Conservation (phyloP, 202 grass and related monocot species). For the Carex sylvatica region DNA sequence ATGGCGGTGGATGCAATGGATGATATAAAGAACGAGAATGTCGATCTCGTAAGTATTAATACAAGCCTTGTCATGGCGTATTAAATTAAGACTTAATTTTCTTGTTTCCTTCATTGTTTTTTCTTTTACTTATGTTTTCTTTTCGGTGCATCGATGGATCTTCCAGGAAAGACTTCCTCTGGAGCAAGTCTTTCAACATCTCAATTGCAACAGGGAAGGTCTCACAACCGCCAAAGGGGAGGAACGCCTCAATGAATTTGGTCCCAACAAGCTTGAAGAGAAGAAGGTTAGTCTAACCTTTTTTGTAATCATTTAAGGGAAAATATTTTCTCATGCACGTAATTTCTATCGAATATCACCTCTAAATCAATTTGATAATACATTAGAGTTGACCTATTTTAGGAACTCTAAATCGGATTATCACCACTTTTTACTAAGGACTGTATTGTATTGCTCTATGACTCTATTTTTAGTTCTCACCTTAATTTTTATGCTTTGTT, state of each 20-base stretch:
- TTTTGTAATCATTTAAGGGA: neutral
- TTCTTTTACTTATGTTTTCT: neutral
- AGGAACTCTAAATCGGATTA: neutral
- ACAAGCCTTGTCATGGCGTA: neutral
- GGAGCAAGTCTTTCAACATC: slow-evolving; percentile 59
- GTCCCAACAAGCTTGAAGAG: slow-evolving; percentile 85
- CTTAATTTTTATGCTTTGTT: neutral
- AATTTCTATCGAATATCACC: neutral
- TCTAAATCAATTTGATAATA: neutral
- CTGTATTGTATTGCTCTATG: too few species aligned
- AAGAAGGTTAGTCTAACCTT: slow-evolving; percentile 32
- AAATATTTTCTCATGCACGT: too few species aligned
- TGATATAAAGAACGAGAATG: slow-evolving; percentile 72
- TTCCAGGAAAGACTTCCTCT: slow-evolving; percentile 68
- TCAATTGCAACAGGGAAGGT: slow-evolving; percentile 75
- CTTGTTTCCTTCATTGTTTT: neutral
- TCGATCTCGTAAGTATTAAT: slow-evolving; percentile 55
- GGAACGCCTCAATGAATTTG: slow-evolving; percentile 63
- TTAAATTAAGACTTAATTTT: neutral
- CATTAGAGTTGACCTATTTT: neutral
- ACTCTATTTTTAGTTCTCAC: too few species aligned
- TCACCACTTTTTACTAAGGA: too few species aligned
- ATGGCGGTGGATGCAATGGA: slow-evolving; percentile 61
- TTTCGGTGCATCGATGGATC: neutral
- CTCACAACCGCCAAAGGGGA: slow-evolving; percentile 41